Evolutionary conservation across 805 yeast genomes (phyloP).

Genomic region (Tetrapisispora pingtungensis): DNA sequence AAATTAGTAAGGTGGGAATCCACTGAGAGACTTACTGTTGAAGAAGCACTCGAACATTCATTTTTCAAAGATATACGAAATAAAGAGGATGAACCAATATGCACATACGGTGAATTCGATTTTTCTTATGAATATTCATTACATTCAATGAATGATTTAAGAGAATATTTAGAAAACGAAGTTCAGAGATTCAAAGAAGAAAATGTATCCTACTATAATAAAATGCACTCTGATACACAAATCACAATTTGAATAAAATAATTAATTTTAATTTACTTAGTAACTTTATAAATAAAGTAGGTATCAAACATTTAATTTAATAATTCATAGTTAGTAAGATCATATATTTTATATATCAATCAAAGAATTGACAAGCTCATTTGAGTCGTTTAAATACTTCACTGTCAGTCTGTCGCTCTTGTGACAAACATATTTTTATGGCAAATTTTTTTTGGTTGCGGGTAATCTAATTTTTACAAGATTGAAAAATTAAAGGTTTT

Average conservation of each 20-base stretch:
- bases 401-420: too few relatives aligned
- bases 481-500: too few relatives aligned
- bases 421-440: too few relatives aligned
- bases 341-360: too few relatives aligned
- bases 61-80: slow-evolving; percentile 48
- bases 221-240: not conserved
- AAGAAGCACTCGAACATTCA: slow-evolving; percentile 46
- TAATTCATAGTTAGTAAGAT: too few relatives aligned
- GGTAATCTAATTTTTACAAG: too few relatives aligned
- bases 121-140: slow-evolving; percentile 51
- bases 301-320: too few relatives aligned
- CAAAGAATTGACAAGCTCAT: too few relatives aligned
- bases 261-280: not conserved
- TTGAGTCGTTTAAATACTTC: too few relatives aligned
- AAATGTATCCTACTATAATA: not conserved
- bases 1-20: slow-evolving; percentile 59
- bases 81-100: slow-evolving; percentile 43
- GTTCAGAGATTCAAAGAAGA: slow-evolving; percentile 40
- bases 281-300: too few relatives aligned
- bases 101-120: slow-evolving; percentile 42
- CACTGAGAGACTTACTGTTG: slow-evolving; percentile 42
- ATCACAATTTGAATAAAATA: not conserved
- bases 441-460: too few relatives aligned
- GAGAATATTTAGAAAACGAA: slow-evolving; percentile 41
- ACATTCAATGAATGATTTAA: slow-evolving; percentile 36